Conservation (phyloP, 345 rosid species). For the rapeseed (Brassica napus) region Da-Ae NC_063439.1:22624001-22624500, state of each 20-base stretch:
- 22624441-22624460: slow-evolving; percentile 5
- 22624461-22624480: background rate
- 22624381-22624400: slow-evolving; percentile 34
- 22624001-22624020: background rate
- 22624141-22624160: background rate
- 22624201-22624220: background rate
- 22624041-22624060: background rate
- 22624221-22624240: background rate
- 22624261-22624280: slow-evolving; percentile 16
- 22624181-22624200: background rate
- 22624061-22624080: background rate
- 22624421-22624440: slow-evolving; percentile 35
- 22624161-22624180: background rate
- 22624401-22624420: slow-evolving; percentile 32
- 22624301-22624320: slow-evolving; percentile 2
- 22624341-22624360: slow-evolving; percentile 28
- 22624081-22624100: background rate
- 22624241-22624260: slow-evolving; percentile 23
- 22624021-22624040: background rate
- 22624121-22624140: background rate
- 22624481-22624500: background rate
- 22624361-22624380: slow-evolving; percentile 19
- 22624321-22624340: slow-evolving; percentile 22
- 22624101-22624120: background rate
- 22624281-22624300: slow-evolving; percentile 19